Conservation (phyloP, 208 protist species). For the Naegleria lovaniensis region DNA sequence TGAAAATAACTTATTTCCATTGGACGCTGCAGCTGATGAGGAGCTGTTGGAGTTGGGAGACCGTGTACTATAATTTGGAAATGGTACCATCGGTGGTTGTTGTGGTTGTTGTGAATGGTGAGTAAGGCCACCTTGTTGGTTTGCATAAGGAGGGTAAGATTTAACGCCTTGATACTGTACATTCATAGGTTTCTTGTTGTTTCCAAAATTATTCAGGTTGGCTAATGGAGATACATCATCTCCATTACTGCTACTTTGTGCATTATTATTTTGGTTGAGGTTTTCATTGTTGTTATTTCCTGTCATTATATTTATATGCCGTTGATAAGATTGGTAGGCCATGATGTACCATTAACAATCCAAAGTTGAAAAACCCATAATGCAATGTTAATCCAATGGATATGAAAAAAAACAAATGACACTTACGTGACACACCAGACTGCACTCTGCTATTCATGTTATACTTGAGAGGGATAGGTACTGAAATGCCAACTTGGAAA, state of each 20-base stretch:
- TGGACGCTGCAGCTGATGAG: not conserved
- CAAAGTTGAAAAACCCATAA: too few species aligned
- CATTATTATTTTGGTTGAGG: not conserved
- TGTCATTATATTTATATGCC: too few species aligned
- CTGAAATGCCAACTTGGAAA: constrained; percentile 55
- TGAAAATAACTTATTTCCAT: not conserved
- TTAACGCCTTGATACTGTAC: not conserved
- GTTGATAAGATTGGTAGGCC: too few species aligned
- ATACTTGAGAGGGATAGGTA: not conserved
- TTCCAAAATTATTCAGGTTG: too few species aligned
- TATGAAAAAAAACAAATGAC: too few species aligned
- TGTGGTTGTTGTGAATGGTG: not conserved
- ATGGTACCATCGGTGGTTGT: not conserved
- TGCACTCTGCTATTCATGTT: not conserved
- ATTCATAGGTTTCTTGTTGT: not conserved
- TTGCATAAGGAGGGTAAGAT: not conserved
- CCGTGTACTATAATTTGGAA: not conserved
- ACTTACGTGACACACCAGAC: not conserved
- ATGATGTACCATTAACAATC: too few species aligned
- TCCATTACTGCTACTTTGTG: not conserved
- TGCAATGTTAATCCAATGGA: too few species aligned
- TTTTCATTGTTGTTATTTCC: too few species aligned
- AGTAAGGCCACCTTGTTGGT: not conserved
- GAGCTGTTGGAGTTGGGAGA: not conserved
- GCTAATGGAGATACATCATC: not conserved